Base-by-base conservation (phyloP, 306 rosid genomes). In the Ochetophila trinervis region DNA sequence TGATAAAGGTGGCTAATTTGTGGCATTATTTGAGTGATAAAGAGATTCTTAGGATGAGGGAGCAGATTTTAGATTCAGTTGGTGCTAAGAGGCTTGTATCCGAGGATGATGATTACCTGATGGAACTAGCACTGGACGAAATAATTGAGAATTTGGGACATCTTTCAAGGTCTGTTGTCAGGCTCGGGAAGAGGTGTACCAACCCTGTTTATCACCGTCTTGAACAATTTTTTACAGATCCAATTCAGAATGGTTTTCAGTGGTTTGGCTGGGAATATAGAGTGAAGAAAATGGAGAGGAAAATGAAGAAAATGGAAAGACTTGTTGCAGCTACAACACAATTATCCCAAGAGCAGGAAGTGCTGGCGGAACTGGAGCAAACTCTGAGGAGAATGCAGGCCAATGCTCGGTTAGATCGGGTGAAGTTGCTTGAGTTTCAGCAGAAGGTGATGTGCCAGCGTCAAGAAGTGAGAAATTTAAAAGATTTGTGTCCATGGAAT, bases 301-400 rank as follows among this genome's bases (percentile, higher is more conserved):
- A 85, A 60, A 82, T 87, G 82, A 87, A 83, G 86, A 93, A 93
- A 75, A 87, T 93, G 97, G 90, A 90, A 61, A 81, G 78, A 56
- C 86, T 93, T 71, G 75, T 83, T 65, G 78, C 74, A 5, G 70
- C 75, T 18, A 77, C 94, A 69, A 40, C 80, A 62, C 85, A 81
- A 14, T 60, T 86, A 66, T 81, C 81, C 0, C 83, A 77, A 35
- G 96, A 87, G 71, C 62, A 81, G 37, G 96, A 86, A 24, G 91
- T 87, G 12, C 68, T 93, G 9, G 75, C 60, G 0, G 97, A 84
- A 60, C 72, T 70, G 22, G 94, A 90, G 73, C 91, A 76, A 68
- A 81, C 84, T 23, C 62, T 84, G 17, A 78, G 73, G 73, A 75
- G 96, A 74, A 79, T 75, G 86, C 75, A 74, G 51, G 73, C 67